Evolutionary conservation across 352 stramenopile species (phyloP).

Genomic region (Pythium pectinolyticum): DNA sequence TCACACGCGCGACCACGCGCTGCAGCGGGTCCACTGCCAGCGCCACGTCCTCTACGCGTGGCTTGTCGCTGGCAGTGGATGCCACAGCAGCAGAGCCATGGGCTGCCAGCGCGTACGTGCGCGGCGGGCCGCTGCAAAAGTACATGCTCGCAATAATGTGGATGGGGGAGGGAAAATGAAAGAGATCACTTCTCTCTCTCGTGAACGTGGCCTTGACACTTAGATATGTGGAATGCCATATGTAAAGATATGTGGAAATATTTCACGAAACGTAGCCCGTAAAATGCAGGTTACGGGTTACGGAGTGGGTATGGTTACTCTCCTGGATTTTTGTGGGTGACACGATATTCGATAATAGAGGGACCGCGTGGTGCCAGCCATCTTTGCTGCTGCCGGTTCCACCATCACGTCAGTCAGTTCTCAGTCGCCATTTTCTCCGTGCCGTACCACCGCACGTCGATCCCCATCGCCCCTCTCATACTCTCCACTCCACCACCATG

Average conservation of each 20-base stretch:
- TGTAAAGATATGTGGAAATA: neutral
- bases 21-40: conserved; percentile 54
- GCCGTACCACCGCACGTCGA: conserved; percentile 1
- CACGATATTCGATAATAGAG: neutral
- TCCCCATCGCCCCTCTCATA: no score
- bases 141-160: conserved; percentile 39
- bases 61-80: conserved; percentile 10
- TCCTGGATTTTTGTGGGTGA: no score
- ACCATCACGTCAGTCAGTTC: neutral
- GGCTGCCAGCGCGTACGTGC: conserved; percentile 43
- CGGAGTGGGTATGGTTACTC: no score
- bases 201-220: conserved; percentile 1
- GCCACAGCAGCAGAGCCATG: neutral
- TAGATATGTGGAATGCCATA: conserved; percentile 2
- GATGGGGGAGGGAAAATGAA: neutral
- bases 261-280: conserved; percentile 17
- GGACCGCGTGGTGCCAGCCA: no score
- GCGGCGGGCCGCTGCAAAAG: conserved; percentile 71
- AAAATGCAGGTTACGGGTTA: no score
- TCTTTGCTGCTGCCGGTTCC: neutral
- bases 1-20: conserved; percentile 62
- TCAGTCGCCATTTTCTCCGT: neutral
- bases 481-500: conserved; percentile 8
- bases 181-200: neutral
- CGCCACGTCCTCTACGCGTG: conserved; percentile 47